Evolutionary conservation across 495 filamentous ascomycete species (phyloP).

Genomic region (Apiosordaria backusii): DNA sequence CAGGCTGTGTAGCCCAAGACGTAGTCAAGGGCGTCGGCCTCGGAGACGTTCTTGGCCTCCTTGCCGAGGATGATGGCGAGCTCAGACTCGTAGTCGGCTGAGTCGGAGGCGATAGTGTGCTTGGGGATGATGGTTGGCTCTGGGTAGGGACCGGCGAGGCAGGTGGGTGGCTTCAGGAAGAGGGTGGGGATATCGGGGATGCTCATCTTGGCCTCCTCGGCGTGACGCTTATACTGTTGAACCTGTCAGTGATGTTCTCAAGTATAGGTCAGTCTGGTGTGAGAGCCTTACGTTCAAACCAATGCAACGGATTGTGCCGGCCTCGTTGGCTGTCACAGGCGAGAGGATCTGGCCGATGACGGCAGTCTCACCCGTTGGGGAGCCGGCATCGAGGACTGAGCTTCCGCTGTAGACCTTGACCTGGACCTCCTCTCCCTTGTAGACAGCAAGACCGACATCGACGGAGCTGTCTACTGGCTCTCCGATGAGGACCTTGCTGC

Average conservation of each 20-base stretch:
- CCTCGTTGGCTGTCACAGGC: constrained; percentile 46
- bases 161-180: constrained; percentile 44
- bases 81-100: constrained; percentile 46
- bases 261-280: constrained; percentile 3
- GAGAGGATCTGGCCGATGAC: constrained; percentile 53
- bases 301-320: constrained; percentile 46
- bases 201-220: constrained; percentile 44
- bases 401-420: constrained; percentile 53
- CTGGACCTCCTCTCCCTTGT: constrained; percentile 52
- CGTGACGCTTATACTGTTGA: constrained; percentile 46
- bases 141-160: constrained; percentile 42
- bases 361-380: constrained; percentile 47
- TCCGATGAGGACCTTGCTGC: constrained; percentile 51
- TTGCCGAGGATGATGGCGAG: constrained; percentile 48
- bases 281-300: constrained; percentile 41
- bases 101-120: constrained; percentile 38
- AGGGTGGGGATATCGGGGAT: constrained; percentile 44
- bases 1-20: constrained; percentile 46
- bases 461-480: constrained; percentile 51
- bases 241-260: not conserved
- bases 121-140: constrained; percentile 47
- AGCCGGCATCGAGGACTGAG: constrained; percentile 52
- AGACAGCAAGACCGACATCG: constrained; percentile 54
- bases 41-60: constrained; percentile 44
- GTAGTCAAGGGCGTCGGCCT: constrained; percentile 44